phyloP scores from a whole-genome alignment of 345 rosid genomes.

The Punica granatum region DNA sequence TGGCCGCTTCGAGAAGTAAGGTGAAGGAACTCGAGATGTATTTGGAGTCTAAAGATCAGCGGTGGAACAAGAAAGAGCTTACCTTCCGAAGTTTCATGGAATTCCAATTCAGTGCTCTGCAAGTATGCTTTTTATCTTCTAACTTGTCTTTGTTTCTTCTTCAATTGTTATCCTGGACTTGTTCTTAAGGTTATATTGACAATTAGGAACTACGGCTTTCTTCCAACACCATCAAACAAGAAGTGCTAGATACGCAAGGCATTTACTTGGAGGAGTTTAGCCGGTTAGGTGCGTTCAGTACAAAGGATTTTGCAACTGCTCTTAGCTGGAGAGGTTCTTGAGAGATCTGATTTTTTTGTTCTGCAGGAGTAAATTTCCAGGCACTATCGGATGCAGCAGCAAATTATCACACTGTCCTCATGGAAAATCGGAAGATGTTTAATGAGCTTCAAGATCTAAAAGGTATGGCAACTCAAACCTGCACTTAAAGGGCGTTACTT shows the following conservation, averaged over 20 bases:
- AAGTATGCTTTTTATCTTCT: conserved; percentile 29
- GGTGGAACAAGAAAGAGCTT: conserved; percentile 51
- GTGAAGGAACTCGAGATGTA: conserved; percentile 18
- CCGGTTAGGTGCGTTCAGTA: conserved; percentile 41
- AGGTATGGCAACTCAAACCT: conserved; percentile 32
- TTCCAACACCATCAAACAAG: conserved; percentile 56
- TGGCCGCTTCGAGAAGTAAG: conserved; percentile 26
- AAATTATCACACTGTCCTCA: conserved; percentile 60
- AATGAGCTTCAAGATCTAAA: conserved; percentile 90
- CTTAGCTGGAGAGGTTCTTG: no score
- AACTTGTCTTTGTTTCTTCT: background rate
- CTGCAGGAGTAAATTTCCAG: conserved; percentile 47
- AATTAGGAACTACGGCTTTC: conserved; percentile 54
- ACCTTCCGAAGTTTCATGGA: conserved; percentile 29
- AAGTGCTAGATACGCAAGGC: conserved; percentile 37
- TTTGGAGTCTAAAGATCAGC: conserved; percentile 28
- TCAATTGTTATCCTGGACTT: conserved; percentile 3
- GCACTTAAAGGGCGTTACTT: background rate
- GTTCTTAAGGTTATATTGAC: background rate
- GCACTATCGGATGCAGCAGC: conserved; percentile 53
- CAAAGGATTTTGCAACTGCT: background rate
- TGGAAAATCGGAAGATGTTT: conserved; percentile 73
- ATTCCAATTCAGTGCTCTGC: conserved; percentile 43
- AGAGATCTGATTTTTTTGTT: no score
- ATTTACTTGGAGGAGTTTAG: conserved; percentile 46